Evolutionary conservation across 2,329 filamentous ascomycete species (phyloP).

Genomic region (Orbilia javanica): DNA sequence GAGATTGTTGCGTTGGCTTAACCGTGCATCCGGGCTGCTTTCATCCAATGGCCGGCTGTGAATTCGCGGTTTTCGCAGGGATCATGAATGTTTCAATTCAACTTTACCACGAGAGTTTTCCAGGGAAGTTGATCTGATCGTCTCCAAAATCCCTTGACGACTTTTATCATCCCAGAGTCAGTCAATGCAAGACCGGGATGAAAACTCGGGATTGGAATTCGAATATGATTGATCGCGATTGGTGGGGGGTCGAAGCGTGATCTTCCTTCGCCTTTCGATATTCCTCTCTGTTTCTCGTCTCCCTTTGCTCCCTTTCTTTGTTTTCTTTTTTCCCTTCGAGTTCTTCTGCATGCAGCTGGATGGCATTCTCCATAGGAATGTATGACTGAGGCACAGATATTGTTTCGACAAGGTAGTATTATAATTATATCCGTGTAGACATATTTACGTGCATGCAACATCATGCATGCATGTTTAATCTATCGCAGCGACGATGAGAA

Average conservation of each 20-base stretch:
- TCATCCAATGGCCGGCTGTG: conserved; percentile 14
- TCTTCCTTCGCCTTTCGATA: not conserved
- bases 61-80: conserved; percentile 20
- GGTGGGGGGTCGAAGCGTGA: not conserved
- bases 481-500: not conserved
- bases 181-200: not conserved
- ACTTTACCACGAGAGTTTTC: not conserved
- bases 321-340: not conserved
- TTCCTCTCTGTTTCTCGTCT: not conserved
- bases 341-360: not conserved
- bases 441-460: not conserved
- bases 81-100: conserved; percentile 21
- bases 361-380: not conserved
- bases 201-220: not conserved
- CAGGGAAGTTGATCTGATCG: not conserved
- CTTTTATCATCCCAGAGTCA: not conserved
- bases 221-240: not conserved
- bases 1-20: conserved; percentile 15
- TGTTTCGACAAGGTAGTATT: conserved; percentile 2
- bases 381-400: not conserved
- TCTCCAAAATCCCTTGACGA: not conserved
- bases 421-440: not conserved
- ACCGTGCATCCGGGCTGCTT: conserved; percentile 7
- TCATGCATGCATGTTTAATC: not conserved
- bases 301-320: not conserved